Evolutionary conservation across 768 basidiomycete genomes (phyloP), one percentile per base, ranked within the genome.

Genomic region (Suillus luteus): DNA sequence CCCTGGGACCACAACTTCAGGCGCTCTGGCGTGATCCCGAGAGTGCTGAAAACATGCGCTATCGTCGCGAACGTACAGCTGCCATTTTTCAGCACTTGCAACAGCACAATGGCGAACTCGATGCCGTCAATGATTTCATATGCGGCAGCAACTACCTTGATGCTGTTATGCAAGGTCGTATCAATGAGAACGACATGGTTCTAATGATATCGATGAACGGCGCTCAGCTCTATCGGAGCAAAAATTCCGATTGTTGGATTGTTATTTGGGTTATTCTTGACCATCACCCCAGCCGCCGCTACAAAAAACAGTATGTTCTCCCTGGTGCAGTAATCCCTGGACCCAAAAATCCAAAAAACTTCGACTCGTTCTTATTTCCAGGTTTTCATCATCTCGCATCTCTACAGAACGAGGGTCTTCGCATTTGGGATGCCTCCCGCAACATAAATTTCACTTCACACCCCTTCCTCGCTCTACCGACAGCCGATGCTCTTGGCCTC

Each of bases 181-280:
- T 59, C 43, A 60, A 60, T 19, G 24, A 60, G 41, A 40, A 43
- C 9, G 76, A 79, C 61, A 73, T 71, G 7, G 49, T 77, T 17
- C 67, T 80, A 2, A 66, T 78, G 61, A 62, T 75, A 3, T 80
- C 79, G 0, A 68, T 79, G 5, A 76, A 81, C 61, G 79, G 79
- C 7, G 73, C 77, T 0, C 79, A 81, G 66, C 75, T 81, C 4
- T 80, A 80, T 62, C 9, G 17, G 19, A 22, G 38, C 67, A 82
- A 82, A 66, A 62, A 69, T 37, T 83, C 81, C 0, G 79, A 82
- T 57, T 75, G 71, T 24, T 81, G 79, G 81, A 79, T 82, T 4
- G 72, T 62, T 33, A 76, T 82, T 9, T 82, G 81, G 80, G 62
- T 61, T 14, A 15, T 79, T 7, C 48, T 71, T 5, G 70, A 80